Evolutionary conservation across 371 early-diverging fungal species (phyloP).

Genomic region (Rhizopus microsporus): DNA sequence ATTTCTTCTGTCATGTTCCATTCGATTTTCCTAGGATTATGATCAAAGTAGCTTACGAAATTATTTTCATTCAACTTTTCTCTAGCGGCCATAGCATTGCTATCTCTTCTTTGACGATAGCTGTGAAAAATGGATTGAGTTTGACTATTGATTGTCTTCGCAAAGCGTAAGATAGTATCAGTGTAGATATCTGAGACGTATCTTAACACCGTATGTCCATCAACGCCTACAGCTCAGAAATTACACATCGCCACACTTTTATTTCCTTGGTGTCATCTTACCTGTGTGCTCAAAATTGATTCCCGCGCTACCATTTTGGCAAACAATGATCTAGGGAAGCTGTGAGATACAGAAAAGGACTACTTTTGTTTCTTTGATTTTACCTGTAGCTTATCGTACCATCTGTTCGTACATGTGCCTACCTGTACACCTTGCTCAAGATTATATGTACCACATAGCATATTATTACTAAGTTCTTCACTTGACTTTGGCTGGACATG

Average conservation of each 20-base stretch:
- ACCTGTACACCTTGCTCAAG: conserved; percentile 51
- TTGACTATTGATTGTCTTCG: conserved; percentile 56
- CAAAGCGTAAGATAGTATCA: conserved; percentile 58
- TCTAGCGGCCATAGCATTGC: not conserved
- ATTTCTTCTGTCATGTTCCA: conserved; percentile 50
- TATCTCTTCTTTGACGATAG: conserved; percentile 16
- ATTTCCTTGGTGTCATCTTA: conserved; percentile 16
- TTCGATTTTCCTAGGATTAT: conserved; percentile 53
- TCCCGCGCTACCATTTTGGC: conserved; percentile 60
- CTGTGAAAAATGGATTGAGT: conserved; percentile 54
- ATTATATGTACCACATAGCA: conserved; percentile 58
- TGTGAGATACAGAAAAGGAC: not conserved
- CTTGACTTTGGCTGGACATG: conserved; percentile 49
- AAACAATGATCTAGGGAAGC: conserved; percentile 52
- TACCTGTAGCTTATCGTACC: conserved; percentile 64
- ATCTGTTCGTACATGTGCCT: conserved; percentile 59
- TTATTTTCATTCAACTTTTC: not conserved
- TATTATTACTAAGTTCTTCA: conserved; percentile 52
- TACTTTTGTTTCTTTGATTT: not conserved
- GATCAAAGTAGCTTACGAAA: conserved; percentile 24
- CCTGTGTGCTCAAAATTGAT: conserved; percentile 64
- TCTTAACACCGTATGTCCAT: conserved; percentile 60
- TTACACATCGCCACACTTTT: not conserved
- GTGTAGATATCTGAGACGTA: conserved; percentile 61
- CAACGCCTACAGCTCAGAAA: conserved; percentile 40